Percentiles rank a stretch among this genome's conserved stretches.
Evolutionary conservation across 2,329 filamentous ascomycete genomes (phyloP).

Genomic region (Didymella lethalis): DNA sequence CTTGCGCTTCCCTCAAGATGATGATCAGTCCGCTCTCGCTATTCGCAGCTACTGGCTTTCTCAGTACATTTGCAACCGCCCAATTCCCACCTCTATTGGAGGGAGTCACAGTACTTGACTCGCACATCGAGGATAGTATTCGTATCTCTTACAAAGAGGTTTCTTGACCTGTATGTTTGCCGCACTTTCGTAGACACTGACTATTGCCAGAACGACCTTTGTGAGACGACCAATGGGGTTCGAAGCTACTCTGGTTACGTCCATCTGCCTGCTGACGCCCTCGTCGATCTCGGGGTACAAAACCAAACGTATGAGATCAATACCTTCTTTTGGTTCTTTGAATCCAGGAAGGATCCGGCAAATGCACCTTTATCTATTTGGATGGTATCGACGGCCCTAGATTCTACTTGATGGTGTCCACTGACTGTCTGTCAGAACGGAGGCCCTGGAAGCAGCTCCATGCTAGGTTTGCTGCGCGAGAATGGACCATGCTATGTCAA

Average conservation of each 20-base stretch:
- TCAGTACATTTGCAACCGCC: slow-evolving; percentile 29
- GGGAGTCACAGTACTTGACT: slow-evolving; percentile 51
- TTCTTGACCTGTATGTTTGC: background rate
- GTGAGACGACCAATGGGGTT: slow-evolving; percentile 65
- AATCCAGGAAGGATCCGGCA: slow-evolving; percentile 28
- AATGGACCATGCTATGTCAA: slow-evolving; percentile 44
- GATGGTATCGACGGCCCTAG: slow-evolving; percentile 2
- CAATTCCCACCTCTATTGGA: slow-evolving; percentile 53
- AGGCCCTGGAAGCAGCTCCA: slow-evolving; percentile 29
- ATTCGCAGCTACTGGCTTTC: slow-evolving; percentile 24
- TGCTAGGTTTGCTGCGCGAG: slow-evolving; percentile 31
- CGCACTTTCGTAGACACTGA: background rate
- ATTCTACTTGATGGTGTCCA: background rate
- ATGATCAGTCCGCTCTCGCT: slow-evolving; percentile 15
- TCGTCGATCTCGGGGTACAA: slow-evolving; percentile 46
- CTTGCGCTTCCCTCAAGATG: slow-evolving; percentile 16
- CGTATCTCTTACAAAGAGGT: slow-evolving; percentile 57
- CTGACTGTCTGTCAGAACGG: slow-evolving; percentile 17
- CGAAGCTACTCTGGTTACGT: slow-evolving; percentile 68
- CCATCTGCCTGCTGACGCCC: slow-evolving; percentile 60
- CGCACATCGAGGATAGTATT: slow-evolving; percentile 51
- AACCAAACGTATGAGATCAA: slow-evolving; percentile 56
- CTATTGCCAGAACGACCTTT: slow-evolving; percentile 53
- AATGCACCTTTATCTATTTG: slow-evolving; percentile 27
- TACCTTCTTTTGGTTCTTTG: slow-evolving; percentile 37